phyloP scores from a whole-genome alignment of 176 grass and related monocot genomes.

The Pontederia paniculata region DNA sequence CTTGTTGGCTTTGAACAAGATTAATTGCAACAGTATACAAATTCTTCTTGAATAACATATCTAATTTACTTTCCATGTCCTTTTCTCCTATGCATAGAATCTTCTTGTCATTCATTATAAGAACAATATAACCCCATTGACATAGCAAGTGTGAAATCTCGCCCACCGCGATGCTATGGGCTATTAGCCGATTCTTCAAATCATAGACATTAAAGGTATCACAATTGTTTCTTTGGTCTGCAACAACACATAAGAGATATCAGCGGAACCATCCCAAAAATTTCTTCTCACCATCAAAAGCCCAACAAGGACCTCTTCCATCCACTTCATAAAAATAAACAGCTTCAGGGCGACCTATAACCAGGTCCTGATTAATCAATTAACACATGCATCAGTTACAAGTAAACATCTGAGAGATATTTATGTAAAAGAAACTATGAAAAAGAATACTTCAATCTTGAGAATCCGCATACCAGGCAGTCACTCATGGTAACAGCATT shows the following conservation, averaged over 20 bases:
- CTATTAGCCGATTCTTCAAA: slow-evolving; percentile 89
- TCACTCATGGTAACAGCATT: slow-evolving; percentile 88
- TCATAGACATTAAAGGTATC: slow-evolving; percentile 82
- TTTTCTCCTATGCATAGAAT: slow-evolving; percentile 91
- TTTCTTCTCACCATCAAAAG: slow-evolving; percentile 93
- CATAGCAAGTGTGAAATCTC: slow-evolving; percentile 75
- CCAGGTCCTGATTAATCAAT: slow-evolving; percentile 58
- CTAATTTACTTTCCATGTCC: slow-evolving; percentile 98
- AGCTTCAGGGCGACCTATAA: slow-evolving; percentile 85
- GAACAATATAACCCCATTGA: slow-evolving; percentile 91
- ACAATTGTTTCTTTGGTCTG: slow-evolving; percentile 60
- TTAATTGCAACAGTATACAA: slow-evolving; percentile 91
- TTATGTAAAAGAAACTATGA: background rate
- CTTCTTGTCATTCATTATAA: slow-evolving; percentile 82
- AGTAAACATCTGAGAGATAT: background rate
- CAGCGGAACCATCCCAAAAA: slow-evolving; percentile 92
- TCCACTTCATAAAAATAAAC: slow-evolving; percentile 95
- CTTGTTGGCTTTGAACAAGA: slow-evolving; percentile 89
- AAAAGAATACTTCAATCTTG: background rate
- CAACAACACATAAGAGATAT: slow-evolving; percentile 83
- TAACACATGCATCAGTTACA: background rate
- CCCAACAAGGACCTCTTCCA: slow-evolving; percentile 96
- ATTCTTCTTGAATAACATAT: slow-evolving; percentile 98
- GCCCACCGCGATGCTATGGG: slow-evolving; percentile 71
- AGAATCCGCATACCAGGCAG: slow-evolving; percentile 47